Evolutionary conservation across 2,329 filamentous ascomycete species (phyloP).

Genomic region (Neurospora sp.): DNA sequence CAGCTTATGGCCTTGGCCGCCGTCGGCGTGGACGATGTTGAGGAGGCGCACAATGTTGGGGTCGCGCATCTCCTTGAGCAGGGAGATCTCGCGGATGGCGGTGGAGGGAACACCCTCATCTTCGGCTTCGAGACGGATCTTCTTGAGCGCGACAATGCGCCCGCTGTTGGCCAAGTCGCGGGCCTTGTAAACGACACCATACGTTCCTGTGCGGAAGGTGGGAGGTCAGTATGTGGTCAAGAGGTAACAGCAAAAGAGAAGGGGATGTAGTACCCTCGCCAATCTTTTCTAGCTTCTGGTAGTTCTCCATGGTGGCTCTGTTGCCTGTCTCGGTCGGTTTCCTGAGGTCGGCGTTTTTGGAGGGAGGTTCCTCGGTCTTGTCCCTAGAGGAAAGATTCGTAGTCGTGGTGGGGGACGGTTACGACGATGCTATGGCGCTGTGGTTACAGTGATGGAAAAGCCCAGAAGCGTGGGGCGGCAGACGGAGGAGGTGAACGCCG

Average conservation of each 20-base stretch:
- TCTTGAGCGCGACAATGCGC: slow-evolving; percentile 82
- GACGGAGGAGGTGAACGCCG: neutral
- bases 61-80: slow-evolving; percentile 87
- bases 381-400: neutral
- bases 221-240: neutral
- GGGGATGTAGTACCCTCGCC: slow-evolving; percentile 56
- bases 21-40: slow-evolving; percentile 82
- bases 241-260: neutral
- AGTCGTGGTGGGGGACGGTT: neutral
- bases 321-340: neutral
- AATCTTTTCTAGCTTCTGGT: slow-evolving; percentile 87
- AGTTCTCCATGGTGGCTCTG: slow-evolving; percentile 62
- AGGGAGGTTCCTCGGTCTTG: neutral
- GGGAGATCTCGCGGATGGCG: slow-evolving; percentile 81
- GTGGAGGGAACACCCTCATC: slow-evolving; percentile 85
- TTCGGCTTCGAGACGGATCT: slow-evolving; percentile 84
- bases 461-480: neutral
- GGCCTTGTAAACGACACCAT: slow-evolving; percentile 88
- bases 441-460: neutral
- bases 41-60: slow-evolving; percentile 75
- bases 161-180: slow-evolving; percentile 67
- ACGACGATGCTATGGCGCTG: neutral
- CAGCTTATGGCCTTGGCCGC: slow-evolving; percentile 62
- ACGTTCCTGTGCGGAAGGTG: slow-evolving; percentile 52
- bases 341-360: neutral